phyloP scores from a whole-genome alignment of 2,329 filamentous ascomycete species.

The Ceratocystis ficicola region DNA sequence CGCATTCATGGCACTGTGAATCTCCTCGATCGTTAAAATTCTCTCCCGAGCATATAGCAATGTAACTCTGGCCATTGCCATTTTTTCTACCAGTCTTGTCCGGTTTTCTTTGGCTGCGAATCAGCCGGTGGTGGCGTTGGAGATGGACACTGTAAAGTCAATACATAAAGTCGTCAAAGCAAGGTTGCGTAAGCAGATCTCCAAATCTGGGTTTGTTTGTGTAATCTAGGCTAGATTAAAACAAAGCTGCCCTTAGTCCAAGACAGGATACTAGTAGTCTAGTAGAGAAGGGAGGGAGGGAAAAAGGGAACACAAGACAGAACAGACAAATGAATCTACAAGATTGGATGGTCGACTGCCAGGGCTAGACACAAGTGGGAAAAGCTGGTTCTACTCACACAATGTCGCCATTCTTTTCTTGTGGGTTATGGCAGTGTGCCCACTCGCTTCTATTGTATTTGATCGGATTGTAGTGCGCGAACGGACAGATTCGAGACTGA shows the following conservation, averaged over 20 bases:
- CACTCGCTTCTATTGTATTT: conserved; percentile 18
- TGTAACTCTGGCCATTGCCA: conserved; percentile 21
- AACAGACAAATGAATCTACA: not conserved
- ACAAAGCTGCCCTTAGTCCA: not conserved
- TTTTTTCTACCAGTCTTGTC: conserved; percentile 21
- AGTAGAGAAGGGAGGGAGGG: not conserved
- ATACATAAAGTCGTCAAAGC: not conserved
- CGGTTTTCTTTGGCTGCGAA: conserved; percentile 18
- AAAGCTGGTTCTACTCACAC: conserved; percentile 17
- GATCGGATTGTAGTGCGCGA: conserved; percentile 18
- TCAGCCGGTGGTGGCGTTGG: conserved; percentile 21
- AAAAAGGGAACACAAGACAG: not conserved
- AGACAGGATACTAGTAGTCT: not conserved
- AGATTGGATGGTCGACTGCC: not conserved
- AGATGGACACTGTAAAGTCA: conserved; percentile 17
- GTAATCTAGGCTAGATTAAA: no score
- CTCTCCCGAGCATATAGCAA: conserved; percentile 21
- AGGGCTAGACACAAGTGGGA: not conserved
- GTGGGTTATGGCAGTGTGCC: conserved; percentile 19
- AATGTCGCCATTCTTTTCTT: conserved; percentile 22
- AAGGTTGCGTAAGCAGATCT: not conserved
- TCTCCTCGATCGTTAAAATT: conserved; percentile 22
- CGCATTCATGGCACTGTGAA: conserved; percentile 21
- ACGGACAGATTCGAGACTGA: conserved; percentile 20
- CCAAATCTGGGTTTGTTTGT: no score